Evolutionary conservation across 2,329 filamentous ascomycete species (phyloP).

Genomic region (Xylaria sp.): DNA sequence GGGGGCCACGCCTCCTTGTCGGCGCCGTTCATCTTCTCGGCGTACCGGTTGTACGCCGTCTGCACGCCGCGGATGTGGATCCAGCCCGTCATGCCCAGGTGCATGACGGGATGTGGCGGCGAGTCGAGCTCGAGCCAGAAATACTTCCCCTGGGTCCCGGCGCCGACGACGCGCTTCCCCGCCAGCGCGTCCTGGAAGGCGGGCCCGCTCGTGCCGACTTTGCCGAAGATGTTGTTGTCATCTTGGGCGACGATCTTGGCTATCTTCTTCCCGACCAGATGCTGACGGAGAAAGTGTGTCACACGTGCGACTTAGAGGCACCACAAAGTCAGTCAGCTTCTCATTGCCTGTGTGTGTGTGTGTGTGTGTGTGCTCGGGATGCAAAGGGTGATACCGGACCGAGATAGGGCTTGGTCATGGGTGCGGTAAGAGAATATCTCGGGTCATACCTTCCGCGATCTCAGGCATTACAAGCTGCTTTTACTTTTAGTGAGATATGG

Average conservation of each 20-base stretch:
- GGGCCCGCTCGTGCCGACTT: conserved; percentile 81
- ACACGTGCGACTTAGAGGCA: conserved; percentile 76
- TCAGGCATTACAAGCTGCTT: conserved; percentile 42
- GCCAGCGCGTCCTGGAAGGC: conserved; percentile 79
- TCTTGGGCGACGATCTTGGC: conserved; percentile 76
- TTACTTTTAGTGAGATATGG: background rate
- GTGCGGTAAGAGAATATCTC: conserved; percentile 16
- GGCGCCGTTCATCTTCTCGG: conserved; percentile 74
- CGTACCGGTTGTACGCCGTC: conserved; percentile 83
- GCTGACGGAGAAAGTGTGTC: conserved; percentile 83
- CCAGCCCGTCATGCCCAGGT: conserved; percentile 88
- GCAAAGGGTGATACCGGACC: background rate
- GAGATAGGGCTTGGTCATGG: background rate
- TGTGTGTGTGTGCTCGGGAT: background rate
- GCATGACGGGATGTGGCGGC: conserved; percentile 88
- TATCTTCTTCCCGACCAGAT: conserved; percentile 87
- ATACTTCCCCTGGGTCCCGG: conserved; percentile 93
- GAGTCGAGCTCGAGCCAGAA: conserved; percentile 85
- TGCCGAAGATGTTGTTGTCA: conserved; percentile 89
- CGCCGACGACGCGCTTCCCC: conserved; percentile 76
- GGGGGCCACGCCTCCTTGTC: conserved; percentile 83
- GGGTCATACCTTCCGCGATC: conserved; percentile 46
- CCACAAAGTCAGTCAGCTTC: conserved; percentile 21
- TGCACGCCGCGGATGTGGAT: conserved; percentile 84
- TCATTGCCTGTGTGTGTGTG: background rate